A percentile compares a stretch with the other conserved stretches of the same genome.
Evolutionary conservation across 2,329 filamentous ascomycete species (phyloP).

Genomic region (Aureobasidium sp.): DNA sequence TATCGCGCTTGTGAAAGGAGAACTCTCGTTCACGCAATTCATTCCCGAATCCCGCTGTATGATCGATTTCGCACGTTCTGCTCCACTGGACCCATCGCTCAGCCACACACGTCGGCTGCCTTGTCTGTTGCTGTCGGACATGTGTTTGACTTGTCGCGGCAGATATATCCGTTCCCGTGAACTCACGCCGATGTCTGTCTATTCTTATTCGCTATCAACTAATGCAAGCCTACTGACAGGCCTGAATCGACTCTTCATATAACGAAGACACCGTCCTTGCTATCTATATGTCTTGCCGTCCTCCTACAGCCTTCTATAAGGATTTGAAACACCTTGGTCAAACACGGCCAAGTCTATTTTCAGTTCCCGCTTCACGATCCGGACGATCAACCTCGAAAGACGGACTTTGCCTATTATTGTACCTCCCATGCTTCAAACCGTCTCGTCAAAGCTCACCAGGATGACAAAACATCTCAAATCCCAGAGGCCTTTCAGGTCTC

Average conservation of each 20-base stretch:
- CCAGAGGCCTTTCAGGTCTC: neutral
- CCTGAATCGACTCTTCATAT: neutral
- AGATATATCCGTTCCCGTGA: neutral
- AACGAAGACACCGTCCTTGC: neutral
- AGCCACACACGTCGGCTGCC: slow-evolving; percentile 1
- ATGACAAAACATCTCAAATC: neutral
- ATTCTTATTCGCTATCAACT: neutral
- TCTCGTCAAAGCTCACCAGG: neutral
- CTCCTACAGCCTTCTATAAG: neutral
- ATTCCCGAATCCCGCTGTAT: neutral
- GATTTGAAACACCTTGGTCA: neutral
- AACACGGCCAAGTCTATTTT: neutral
- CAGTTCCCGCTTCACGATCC: neutral
- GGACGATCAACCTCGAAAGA: neutral
- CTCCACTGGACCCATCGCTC: slow-evolving; percentile 2
- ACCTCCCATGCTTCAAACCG: neutral
- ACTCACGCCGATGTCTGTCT: neutral
- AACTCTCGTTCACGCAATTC: neutral
- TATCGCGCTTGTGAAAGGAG: neutral
- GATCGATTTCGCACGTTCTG: neutral
- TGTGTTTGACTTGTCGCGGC: slow-evolving; percentile 10
- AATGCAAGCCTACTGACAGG: neutral
- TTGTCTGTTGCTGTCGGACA: slow-evolving; percentile 1
- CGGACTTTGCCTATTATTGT: neutral
- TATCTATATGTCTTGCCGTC: neutral